A percentile compares a stretch with the other conserved stretches of the same genome.
Conservation (phyloP, 2,329 filamentous ascomycete species). For the Ophiostoma ulmi region DNA sequence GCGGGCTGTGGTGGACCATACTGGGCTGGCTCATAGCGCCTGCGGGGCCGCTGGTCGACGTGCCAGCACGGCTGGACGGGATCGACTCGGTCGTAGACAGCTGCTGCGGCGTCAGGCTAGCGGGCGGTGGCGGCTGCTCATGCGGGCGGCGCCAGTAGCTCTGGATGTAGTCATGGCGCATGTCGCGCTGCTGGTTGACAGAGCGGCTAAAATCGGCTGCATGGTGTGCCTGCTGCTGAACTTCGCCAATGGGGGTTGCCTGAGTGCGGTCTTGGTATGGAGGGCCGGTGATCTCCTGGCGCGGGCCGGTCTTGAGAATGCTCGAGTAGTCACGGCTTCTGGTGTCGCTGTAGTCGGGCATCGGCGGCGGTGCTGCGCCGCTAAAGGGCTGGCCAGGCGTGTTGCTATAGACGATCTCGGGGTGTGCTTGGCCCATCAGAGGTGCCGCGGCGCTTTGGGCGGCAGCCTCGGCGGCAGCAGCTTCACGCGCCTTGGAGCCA, state of each 20-base stretch:
- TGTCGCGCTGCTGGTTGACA: slow-evolving; percentile 72
- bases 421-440: slow-evolving; percentile 63
- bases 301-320: slow-evolving; percentile 69
- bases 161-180: slow-evolving; percentile 73
- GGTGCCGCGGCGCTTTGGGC: slow-evolving; percentile 57
- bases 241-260: slow-evolving; percentile 67
- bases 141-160: slow-evolving; percentile 78
- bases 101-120: slow-evolving; percentile 46
- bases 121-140: slow-evolving; percentile 58
- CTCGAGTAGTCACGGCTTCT: slow-evolving; percentile 75
- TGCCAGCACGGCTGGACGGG: slow-evolving; percentile 47
- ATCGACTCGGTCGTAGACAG: slow-evolving; percentile 42
- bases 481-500: slow-evolving; percentile 80
- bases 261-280: slow-evolving; percentile 84
- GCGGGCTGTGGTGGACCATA: slow-evolving; percentile 58
- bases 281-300: slow-evolving; percentile 83
- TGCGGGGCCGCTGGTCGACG: neutral
- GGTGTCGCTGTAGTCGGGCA: slow-evolving; percentile 70
- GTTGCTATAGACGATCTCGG: slow-evolving; percentile 85
- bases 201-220: slow-evolving; percentile 87
- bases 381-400: slow-evolving; percentile 49
- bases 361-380: slow-evolving; percentile 53
- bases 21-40: slow-evolving; percentile 47
- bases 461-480: slow-evolving; percentile 65
- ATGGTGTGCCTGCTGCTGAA: slow-evolving; percentile 80